A percentile compares a stretch with the other conserved stretches of the same genome.
Evolutionary conservation across 768 basidiomycete genomes (phyloP).

Genomic region (Lentinula guzmanii): DNA sequence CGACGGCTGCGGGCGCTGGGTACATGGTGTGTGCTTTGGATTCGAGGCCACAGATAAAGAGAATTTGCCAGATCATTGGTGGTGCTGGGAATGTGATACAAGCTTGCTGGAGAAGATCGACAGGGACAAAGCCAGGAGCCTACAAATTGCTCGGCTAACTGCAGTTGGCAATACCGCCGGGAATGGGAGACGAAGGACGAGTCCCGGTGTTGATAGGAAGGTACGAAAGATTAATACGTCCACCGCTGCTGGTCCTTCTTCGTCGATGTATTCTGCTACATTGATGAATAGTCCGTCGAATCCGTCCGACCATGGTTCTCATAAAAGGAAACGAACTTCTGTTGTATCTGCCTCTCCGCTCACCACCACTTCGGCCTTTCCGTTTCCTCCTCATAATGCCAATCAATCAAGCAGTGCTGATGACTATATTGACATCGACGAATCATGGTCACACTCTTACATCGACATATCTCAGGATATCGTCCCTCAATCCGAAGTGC

Average conservation of each 20-base stretch:
- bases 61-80: slow-evolving; percentile 5
- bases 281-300: slow-evolving; percentile 28
- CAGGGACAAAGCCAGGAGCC: background rate
- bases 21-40: slow-evolving; percentile 3
- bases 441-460: slow-evolving; percentile 39
- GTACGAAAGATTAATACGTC: slow-evolving; percentile 29
- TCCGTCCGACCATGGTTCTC: background rate
- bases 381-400: slow-evolving; percentile 10
- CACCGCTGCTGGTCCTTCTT: slow-evolving; percentile 17
- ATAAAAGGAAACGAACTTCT: slow-evolving; percentile 20
- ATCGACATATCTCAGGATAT: slow-evolving; percentile 41
- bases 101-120: background rate
- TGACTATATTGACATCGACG: slow-evolving; percentile 36
- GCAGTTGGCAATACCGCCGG: background rate
- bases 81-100: slow-evolving; percentile 1
- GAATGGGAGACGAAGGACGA: slow-evolving; percentile 15
- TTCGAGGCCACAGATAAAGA: background rate
- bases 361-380: slow-evolving; percentile 14
- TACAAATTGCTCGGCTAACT: background rate
- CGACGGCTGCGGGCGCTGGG: slow-evolving; percentile 4
- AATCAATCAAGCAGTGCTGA: slow-evolving; percentile 9
- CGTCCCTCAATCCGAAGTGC: slow-evolving; percentile 33
- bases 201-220: slow-evolving; percentile 14
- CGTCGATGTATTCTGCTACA: slow-evolving; percentile 27
- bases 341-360: slow-evolving; percentile 20